Base-by-base conservation (phyloP, 1,139 yeast genomes). In the Eremothecium cymbalariae region DNA sequence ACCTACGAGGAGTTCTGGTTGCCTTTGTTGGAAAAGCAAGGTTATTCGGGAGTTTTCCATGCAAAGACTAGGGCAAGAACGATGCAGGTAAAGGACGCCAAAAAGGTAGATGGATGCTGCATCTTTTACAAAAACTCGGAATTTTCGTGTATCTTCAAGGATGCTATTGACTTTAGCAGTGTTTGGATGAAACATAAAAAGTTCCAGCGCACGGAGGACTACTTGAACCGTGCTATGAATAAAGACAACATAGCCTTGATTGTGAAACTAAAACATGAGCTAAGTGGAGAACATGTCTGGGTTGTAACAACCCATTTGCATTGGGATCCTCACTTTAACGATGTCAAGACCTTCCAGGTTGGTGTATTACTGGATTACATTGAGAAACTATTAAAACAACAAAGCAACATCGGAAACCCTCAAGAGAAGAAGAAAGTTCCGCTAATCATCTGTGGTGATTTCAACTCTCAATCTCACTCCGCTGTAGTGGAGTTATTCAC, bases 291-390 rank as follows among this genome's bases (percentile, higher is more conserved):
- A 55, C 70, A 72, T 44, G 63, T 90, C 33, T 68, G 84, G 45
- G 68, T 85, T 29, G 86, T 82, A 3, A 90, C 88, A 51, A 88
- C 98, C 0, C 99, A 93, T 68, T 74, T 90, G 59, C 96, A 88
- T 59, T 93, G 98, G 97, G 97, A 90, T 63, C 98, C 98, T 7
- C 86, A 85, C 32, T 84, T 77, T 57, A 84, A 85, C 56, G 99
- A 93, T 63, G 99, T 93, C 40, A 93, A 93, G 61, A 75, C 96
- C 6, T 80, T 93, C 61, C 98, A 93, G 65, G 90, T 84, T 37
- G 96, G 95, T 31, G 79, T 90, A 31, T 65, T 93, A 45, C 65
- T 93, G 55, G 97, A 90, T 54, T 95, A 90, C 59, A 63, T 90
- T 51, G 93, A 85, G 54, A 77, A 72, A 44, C 67, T 71, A 38